Percentiles rank a stretch among this genome's conserved stretches.
Evolutionary conservation across 495 filamentous ascomycete species (phyloP).

Genomic region (Lophiostoma macrostomum): DNA sequence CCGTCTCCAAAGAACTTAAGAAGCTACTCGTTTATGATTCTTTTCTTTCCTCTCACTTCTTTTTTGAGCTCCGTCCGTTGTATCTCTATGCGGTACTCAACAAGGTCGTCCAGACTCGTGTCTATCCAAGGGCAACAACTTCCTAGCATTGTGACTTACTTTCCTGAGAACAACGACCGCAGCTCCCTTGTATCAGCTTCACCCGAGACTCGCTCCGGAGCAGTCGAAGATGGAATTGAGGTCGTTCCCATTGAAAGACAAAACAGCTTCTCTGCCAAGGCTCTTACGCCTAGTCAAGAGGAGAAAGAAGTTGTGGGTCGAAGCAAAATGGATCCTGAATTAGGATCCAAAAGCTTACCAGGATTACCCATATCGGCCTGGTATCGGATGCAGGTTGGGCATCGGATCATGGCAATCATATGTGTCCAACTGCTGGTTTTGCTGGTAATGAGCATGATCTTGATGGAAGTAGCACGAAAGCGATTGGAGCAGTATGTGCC

Average conservation of each 20-base stretch:
- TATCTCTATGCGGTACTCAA: slow-evolving; percentile 18
- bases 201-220: neutral
- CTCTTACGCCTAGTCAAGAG: slow-evolving; percentile 5
- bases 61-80: slow-evolving; percentile 1
- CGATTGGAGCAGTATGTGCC: no score
- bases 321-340: neutral
- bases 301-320: slow-evolving; percentile 9
- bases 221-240: slow-evolving; percentile 14
- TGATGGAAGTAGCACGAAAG: neutral
- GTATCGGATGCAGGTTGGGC: slow-evolving; percentile 2
- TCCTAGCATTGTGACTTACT: slow-evolving; percentile 9
- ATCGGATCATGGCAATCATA: slow-evolving; percentile 6
- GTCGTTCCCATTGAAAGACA: slow-evolving; percentile 17
- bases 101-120: slow-evolving; percentile 6
- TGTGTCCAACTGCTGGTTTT: slow-evolving; percentile 7
- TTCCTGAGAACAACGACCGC: neutral
- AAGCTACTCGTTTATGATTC: neutral
- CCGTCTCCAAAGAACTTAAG: neutral
- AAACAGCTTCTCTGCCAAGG: slow-evolving; percentile 6
- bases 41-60: neutral
- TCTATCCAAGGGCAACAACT: slow-evolving; percentile 8
- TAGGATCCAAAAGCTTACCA: slow-evolving; percentile 5
- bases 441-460: slow-evolving; percentile 5
- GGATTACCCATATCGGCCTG: neutral
- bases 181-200: neutral